These are phyloP conservation scores for Aspergillus terreus DNA, from an alignment of 2,329 filamentous ascomycete species.

Conservation along the genomic window DNA sequence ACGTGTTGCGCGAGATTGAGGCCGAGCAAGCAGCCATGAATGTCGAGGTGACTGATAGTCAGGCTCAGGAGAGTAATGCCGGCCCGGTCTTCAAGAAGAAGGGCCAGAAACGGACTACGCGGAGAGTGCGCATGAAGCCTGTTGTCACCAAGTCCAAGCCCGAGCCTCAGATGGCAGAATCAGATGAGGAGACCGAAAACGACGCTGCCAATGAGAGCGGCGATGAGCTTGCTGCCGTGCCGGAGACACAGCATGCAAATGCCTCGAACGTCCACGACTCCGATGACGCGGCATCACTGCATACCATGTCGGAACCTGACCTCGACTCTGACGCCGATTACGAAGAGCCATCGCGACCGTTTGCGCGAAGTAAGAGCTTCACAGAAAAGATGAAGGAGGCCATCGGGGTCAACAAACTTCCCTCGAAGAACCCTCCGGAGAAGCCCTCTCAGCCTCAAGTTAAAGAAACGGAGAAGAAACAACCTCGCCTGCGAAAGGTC, in stretches of 20 bases:
- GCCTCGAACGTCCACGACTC: slow-evolving; percentile 6
- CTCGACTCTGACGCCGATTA: slow-evolving; percentile 30
- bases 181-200: slow-evolving; percentile 15
- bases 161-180: slow-evolving; percentile 19
- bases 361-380: slow-evolving; percentile 27
- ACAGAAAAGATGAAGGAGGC: slow-evolving; percentile 37
- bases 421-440: slow-evolving; percentile 12
- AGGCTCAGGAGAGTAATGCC: slow-evolving; percentile 16
- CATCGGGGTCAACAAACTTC: slow-evolving; percentile 20
- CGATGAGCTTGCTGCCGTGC: slow-evolving; percentile 27
- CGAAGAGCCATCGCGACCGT: slow-evolving; percentile 17
- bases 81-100: slow-evolving; percentile 43
- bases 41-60: slow-evolving; percentile 36
- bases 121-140: slow-evolving; percentile 42
- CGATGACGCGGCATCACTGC: slow-evolving; percentile 20
- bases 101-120: slow-evolving; percentile 48
- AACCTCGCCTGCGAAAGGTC: slow-evolving; percentile 32
- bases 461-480: slow-evolving; percentile 23
- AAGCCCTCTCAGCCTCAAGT: slow-evolving; percentile 7
- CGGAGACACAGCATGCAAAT: slow-evolving; percentile 25
- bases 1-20: slow-evolving; percentile 44
- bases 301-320: slow-evolving; percentile 28
- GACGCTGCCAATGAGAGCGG: slow-evolving; percentile 17
- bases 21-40: slow-evolving; percentile 27
- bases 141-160: slow-evolving; percentile 27